phyloP scores from a whole-genome alignment of 1,139 yeast species.

The Meyerozyma athensensis region DNA sequence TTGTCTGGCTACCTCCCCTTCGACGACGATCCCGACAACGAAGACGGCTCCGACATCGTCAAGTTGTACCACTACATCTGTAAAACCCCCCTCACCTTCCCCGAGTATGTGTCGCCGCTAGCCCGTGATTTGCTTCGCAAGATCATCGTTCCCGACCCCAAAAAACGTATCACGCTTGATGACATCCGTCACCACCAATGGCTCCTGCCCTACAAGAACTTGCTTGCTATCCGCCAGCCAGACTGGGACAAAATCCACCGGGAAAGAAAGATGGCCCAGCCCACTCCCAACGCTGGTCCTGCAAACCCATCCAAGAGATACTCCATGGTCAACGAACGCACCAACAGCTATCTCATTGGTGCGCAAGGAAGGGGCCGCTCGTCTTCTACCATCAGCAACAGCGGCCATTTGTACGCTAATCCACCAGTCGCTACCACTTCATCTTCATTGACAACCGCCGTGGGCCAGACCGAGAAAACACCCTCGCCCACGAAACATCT shows the following conservation, averaged over 20 bases:
- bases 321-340: constrained; percentile 43
- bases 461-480: constrained; percentile 21
- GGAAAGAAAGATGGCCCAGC: constrained; percentile 18
- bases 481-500: constrained; percentile 20
- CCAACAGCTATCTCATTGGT: constrained; percentile 34
- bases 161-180: constrained; percentile 60
- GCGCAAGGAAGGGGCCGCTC: constrained; percentile 14
- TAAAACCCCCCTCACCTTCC: constrained; percentile 86
- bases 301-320: constrained; percentile 27
- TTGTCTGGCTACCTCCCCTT: constrained; percentile 95
- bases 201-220: constrained; percentile 76
- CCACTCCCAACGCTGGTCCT: constrained; percentile 7
- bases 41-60: constrained; percentile 92
- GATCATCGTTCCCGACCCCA: constrained; percentile 85
- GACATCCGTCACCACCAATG: constrained; percentile 81
- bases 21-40: constrained; percentile 96
- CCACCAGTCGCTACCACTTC: constrained; percentile 52
- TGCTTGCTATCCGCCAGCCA: constrained; percentile 75
- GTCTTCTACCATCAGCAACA: constrained; percentile 22
- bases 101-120: constrained; percentile 86
- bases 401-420: constrained; percentile 34
- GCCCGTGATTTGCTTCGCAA: constrained; percentile 87
- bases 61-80: constrained; percentile 89
- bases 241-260: constrained; percentile 77
- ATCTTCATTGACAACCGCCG: constrained; percentile 46